phyloP scores from a whole-genome alignment of 2,329 filamentous ascomycete species.

The Trichophaea hybrida region DNA sequence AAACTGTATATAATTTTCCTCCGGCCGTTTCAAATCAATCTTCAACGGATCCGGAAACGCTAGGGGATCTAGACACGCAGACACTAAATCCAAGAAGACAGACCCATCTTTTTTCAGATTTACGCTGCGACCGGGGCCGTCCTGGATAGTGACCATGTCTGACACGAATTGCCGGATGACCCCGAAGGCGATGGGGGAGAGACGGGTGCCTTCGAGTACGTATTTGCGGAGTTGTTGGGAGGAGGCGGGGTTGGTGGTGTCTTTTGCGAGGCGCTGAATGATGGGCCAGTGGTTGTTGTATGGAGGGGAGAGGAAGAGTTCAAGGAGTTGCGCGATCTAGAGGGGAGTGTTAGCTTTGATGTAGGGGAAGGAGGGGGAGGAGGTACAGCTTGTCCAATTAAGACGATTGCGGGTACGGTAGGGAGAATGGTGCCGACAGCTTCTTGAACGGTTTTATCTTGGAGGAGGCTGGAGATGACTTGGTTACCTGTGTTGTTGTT shows the following conservation, averaged over 20 bases:
- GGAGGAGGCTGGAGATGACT: constrained; percentile 50
- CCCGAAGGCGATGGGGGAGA: constrained; percentile 48
- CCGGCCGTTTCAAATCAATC: constrained; percentile 48
- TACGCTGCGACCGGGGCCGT: constrained; percentile 38
- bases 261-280: constrained; percentile 45
- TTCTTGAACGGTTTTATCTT: constrained; percentile 50
- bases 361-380: background rate
- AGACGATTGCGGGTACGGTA: constrained; percentile 8
- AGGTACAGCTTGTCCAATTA: constrained; percentile 31
- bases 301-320: constrained; percentile 52
- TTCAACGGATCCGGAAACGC: constrained; percentile 46
- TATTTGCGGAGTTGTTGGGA: constrained; percentile 51
- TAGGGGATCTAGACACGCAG: constrained; percentile 41
- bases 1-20: constrained; percentile 51
- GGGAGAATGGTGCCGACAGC: background rate
- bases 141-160: constrained; percentile 34
- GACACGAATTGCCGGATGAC: constrained; percentile 47
- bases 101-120: constrained; percentile 42
- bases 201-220: constrained; percentile 55
- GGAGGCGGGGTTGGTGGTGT: constrained; percentile 38
- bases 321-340: constrained; percentile 52
- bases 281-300: constrained; percentile 44
- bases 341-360: background rate
- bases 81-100: constrained; percentile 48
- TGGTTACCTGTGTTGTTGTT: constrained; percentile 38